These are phyloP conservation scores for Kluyveromyces nonfermentans DNA, from an alignment of 805 yeast species.

Conservation along the genomic window DNA sequence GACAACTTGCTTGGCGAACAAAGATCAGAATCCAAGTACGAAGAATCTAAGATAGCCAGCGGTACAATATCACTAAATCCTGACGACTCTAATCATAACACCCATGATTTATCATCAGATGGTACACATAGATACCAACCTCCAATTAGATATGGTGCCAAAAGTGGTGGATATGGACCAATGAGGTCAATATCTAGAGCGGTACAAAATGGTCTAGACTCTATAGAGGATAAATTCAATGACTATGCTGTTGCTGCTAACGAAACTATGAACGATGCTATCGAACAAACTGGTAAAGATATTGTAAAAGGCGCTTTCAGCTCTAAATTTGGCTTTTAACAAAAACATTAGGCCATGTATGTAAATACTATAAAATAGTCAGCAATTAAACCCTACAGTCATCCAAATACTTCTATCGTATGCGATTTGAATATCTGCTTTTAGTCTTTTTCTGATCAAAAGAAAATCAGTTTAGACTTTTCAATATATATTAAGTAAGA, in stretches of 20 bases:
- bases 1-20: constrained; percentile 56
- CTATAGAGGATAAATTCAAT: constrained; percentile 44
- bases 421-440: too few species aligned
- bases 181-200: constrained; percentile 33
- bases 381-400: too few species aligned
- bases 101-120: constrained; percentile 6
- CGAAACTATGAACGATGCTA: constrained; percentile 43
- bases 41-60: constrained; percentile 49
- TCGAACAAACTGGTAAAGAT: constrained; percentile 41
- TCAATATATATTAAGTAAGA: background rate
- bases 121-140: constrained; percentile 34
- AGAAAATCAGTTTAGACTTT: too few species aligned
- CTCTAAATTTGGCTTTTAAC: constrained; percentile 45
- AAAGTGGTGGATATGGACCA: constrained; percentile 34
- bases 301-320: constrained; percentile 43
- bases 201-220: constrained; percentile 43
- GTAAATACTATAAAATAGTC: too few species aligned
- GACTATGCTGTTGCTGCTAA: constrained; percentile 48
- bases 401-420: too few species aligned
- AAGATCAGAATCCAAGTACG: constrained; percentile 49
- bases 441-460: too few species aligned
- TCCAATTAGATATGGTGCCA: constrained; percentile 36
- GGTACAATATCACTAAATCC: constrained; percentile 30
- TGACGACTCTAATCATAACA: constrained; percentile 11
- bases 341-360: background rate